Conservation (phyloP, 345 rosid genomes). For the Eucalyptus tenuipes region DNA sequence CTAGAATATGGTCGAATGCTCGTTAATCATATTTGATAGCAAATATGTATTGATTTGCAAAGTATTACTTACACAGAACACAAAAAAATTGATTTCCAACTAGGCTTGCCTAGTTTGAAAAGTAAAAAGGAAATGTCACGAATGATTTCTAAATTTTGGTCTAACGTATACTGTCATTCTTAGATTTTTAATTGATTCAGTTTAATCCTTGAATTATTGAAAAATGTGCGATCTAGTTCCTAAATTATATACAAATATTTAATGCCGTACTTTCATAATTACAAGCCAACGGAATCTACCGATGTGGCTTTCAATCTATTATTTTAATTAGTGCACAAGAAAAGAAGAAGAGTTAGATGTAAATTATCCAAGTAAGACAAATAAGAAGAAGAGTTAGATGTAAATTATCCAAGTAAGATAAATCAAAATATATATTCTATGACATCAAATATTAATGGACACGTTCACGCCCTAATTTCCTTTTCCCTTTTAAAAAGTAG, state of each 20-base stretch:
- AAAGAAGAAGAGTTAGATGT: neutral
- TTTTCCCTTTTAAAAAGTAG: neutral
- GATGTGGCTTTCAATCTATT: neutral
- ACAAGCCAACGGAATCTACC: rapidly evolving
- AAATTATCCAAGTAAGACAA: neutral
- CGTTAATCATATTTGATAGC: neutral
- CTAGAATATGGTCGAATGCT: neutral
- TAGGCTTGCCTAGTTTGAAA: neutral
- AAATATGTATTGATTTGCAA: neutral
- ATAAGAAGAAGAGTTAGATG: neutral
- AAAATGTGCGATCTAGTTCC: rapidly evolving
- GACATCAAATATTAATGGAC: neutral
- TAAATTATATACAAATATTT: neutral
- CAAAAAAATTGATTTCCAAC: neutral
- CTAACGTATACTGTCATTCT: rapidly evolving
- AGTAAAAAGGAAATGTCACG: neutral
- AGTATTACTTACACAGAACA: neutral
- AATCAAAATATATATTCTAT: neutral
- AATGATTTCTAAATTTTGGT: neutral
- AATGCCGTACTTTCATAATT: neutral
- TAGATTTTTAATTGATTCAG: neutral
- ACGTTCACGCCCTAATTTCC: neutral
- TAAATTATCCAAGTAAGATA: neutral
- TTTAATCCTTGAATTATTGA: rapidly evolving
- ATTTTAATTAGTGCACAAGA: rapidly evolving